Evolutionary conservation across 2,329 filamentous ascomycete species (phyloP), one percentile per base, ranked within the genome.

Genomic region (Hymenoscyphus fructigenus): DNA sequence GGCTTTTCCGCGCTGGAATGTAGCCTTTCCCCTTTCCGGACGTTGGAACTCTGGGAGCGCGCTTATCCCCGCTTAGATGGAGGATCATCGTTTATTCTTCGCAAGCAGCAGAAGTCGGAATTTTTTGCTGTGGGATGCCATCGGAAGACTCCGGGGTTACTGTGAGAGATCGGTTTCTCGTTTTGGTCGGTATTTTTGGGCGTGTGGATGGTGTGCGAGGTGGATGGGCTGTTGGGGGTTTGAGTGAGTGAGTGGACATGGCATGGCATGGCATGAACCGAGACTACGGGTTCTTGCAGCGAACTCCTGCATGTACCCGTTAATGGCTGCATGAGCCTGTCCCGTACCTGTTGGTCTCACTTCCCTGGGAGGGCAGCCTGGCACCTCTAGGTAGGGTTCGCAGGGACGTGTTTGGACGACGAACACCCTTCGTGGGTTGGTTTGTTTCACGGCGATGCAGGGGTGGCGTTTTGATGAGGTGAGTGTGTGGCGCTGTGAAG

Each of bases 11-110:
- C 57, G 4, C n/a, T 59, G 57, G 57, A 59, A 59, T 59, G 57
- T 59, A 44, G 57, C n/a, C 57, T 59, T 28, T 26, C 12, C 57
- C 38, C 34, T 59, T 41, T 59, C 34, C 57, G 57, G 57, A 59
- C 47, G 47, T 53, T 53, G 47, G 47, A 3, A 14, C 14, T 38
- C 36, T 38, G 47, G 47, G 20, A 59, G 17, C 57, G 57, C 57
- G 57, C 57, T 59, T 41, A 47, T 57, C 55, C 55, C 55, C 55
- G 55, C 55, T 57, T 57, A 57, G 55, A 29, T 34, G 29, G 53
- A 23, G 44, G 17, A 47, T 47, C 17, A 20, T 20, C 44, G 44
- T 50, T 53, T 26, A 26, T 53, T 14, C 26, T 23, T 53, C 23
- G 47, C 47, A 53, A 53, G 47, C 47, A 53, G 20, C 12, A 50